Evolutionary conservation across 139 green algal species (phyloP), one percentile per base, ranked within the genome.

Genomic region (Dunaliella sp.): DNA sequence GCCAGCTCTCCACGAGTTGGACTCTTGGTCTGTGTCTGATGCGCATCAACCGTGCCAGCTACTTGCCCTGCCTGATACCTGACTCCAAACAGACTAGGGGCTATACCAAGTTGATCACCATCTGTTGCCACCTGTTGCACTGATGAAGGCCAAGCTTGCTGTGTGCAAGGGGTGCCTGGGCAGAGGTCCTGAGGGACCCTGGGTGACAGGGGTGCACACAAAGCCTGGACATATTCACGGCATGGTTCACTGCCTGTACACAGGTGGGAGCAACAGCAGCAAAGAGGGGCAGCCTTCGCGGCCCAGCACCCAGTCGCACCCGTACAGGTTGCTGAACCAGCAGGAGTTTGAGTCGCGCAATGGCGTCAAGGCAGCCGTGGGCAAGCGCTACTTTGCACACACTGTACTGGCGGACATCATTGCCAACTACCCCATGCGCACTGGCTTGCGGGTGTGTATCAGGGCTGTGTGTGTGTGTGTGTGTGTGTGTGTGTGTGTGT

Each of bases 361-460:
- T 77, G 81, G 79, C 77, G 86, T 86, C 83, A 92, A 88, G 83
- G 89, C 89, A 22, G 89, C 92, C 3, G 82, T 87, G n/a, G 95
- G 96, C 77, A 98, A 98, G 92, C 90, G 92, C 80, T 98, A 99
- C 93, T 98, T 98, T 89, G 78, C 90, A 59, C 90, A 97, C 88
- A 93, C 85, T 0, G 85, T 86, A 3, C 92, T 99, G 77, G 85
- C 87, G 0, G 96, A 98, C 85, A 98, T 99, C 86, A 93, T 99
- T 12, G 87, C 83, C 3, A 87, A 90, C 24, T 97, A 96, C 80
- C 94, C 95, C 21, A 87, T 94, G 81, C 87, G 89, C 21, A 28
- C 79, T 32, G 91, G 91, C 24, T 48, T 93, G 30, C 32, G 24
- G 81, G 81, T 85, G 59, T 12, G 81, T 75, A 12, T 36, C 30